Conservation (phyloP, 345 rosid genomes). For the Chamaenerion angustifolium region DNA sequence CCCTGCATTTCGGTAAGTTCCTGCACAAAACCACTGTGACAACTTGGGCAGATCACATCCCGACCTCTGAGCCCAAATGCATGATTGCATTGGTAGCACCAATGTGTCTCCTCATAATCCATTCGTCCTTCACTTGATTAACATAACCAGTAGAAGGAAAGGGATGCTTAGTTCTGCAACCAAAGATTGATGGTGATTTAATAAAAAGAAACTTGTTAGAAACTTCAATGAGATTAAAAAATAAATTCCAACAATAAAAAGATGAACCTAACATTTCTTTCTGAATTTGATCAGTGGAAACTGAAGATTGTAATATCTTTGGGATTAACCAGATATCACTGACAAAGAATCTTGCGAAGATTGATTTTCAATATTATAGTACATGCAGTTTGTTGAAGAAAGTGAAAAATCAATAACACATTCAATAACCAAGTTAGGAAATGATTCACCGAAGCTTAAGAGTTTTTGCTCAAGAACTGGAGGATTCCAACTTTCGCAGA, state of each 20-base stretch:
- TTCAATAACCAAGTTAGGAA: too few relatives aligned
- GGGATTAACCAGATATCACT: too few relatives aligned
- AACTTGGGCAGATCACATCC: constrained; percentile 10
- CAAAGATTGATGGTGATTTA: not conserved
- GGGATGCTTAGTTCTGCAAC: constrained; percentile 1
- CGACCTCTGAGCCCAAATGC: constrained; percentile 1
- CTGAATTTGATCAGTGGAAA: too few relatives aligned
- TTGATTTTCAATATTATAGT: too few relatives aligned
- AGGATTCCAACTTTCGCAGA: too few relatives aligned
- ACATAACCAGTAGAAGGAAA: not conserved
- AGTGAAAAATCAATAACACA: too few relatives aligned
- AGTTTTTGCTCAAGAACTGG: too few relatives aligned
- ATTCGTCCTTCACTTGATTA: not conserved
- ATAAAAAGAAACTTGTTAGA: not conserved
- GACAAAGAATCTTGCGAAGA: too few relatives aligned
- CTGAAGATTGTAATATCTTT: too few relatives aligned
- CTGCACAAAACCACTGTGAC: constrained; percentile 11
- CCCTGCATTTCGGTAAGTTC: constrained; percentile 7
- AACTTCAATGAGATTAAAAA: not conserved
- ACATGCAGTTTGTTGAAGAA: too few relatives aligned
- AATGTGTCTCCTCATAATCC: constrained; percentile 3
- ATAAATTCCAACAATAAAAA: not conserved
- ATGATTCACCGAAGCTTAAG: too few relatives aligned
- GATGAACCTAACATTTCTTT: too few relatives aligned
- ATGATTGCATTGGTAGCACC: constrained; percentile 9